phyloP scores from a whole-genome alignment of 2,329 filamentous ascomycete genomes.

The Colletotrichum liaoningense region DNA sequence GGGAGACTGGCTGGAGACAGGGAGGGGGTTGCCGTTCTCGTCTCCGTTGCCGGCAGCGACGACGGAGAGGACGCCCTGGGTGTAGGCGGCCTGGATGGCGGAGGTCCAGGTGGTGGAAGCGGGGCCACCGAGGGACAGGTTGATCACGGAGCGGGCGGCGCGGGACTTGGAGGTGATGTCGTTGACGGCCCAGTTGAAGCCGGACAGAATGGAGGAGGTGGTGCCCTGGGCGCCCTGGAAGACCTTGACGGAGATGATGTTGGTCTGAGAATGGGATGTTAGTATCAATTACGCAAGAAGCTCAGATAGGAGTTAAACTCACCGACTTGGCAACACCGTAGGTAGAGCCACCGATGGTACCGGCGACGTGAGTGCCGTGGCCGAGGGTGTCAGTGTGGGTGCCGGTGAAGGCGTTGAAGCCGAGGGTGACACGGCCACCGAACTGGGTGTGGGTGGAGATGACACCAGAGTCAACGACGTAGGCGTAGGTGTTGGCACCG shows the following conservation, averaged over 20 bases:
- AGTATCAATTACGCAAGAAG: too few species aligned
- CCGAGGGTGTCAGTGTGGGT: conserved; percentile 51
- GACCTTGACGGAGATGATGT: conserved; percentile 57
- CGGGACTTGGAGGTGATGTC: conserved; percentile 56
- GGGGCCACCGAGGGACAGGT: conserved; percentile 65
- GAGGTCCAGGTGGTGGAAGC: conserved; percentile 57
- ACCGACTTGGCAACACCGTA: conserved; percentile 57
- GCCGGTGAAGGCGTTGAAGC: conserved; percentile 50
- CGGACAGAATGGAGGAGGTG: conserved; percentile 45
- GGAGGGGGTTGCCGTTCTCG: conserved; percentile 38
- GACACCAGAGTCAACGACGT: conserved; percentile 68
- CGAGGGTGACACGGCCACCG: conserved; percentile 53
- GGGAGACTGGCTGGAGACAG: conserved; percentile 49
- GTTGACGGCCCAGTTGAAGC: conserved; percentile 56
- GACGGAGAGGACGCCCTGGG: conserved; percentile 60
- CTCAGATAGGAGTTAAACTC: conserved; percentile 44
- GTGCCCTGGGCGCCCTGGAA: conserved; percentile 47
- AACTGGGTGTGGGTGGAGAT: conserved; percentile 58
- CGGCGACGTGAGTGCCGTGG: conserved; percentile 61
- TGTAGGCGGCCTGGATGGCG: conserved; percentile 59
- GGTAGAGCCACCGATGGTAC: conserved; percentile 55
- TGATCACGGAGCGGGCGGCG: conserved; percentile 58
- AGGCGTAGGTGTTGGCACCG: conserved; percentile 57
- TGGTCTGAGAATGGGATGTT: too few species aligned
- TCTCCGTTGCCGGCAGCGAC: conserved; percentile 66